Evolutionary conservation across 148 eudicot genomes (phyloP), one percentile per base, ranked within the genome.

Genomic region (Vaccinium vitisidaea): DNA sequence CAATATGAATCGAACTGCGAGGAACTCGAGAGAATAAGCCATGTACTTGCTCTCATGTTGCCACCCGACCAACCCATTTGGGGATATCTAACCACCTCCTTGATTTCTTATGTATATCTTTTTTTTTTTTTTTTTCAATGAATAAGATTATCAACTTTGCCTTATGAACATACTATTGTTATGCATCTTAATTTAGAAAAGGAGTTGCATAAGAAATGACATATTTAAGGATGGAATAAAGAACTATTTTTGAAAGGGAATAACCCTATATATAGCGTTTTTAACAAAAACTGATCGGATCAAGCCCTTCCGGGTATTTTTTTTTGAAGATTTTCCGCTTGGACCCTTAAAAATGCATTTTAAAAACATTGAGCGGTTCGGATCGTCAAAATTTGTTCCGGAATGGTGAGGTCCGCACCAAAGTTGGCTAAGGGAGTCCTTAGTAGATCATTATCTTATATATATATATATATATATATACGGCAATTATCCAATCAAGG

Each of bases 111-210:
- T n/a, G 23, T n/a, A n/a, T 63, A 9, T 63, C 30, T 63, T 63
- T 11, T 10, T 65, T 23, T 8, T 63, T 63, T 23, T 9, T 23
- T 9, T 12, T 9, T 65, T 65, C 32, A 9, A 23, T 65, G 70
- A 80, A 61, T 80, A n/a, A 21, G 74, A 30, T 80, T 80, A 55
- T 59, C 83, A 80, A 58, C 53, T 80, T 58, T 36, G 36, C 73
- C 46, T 59, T 80, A 18, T 43, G 46, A 43, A 19, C 71, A 59
- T 73, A 0, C 43, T 70, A 70, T 30, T 27, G 8, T 30, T n/a
- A 14, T 70, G 75, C 13, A 30, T 27, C 75, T 70, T 36, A 36
- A 36, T 36, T 70, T 32, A 70, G 3, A 30, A 14, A 70, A 30
- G 6, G 43, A 70, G 43, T 30, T 27, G 43, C 75, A 70, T 70